Percentiles rank a stretch among this genome's conserved stretches.
These are phyloP conservation scores for Apiospora arundinis DNA, from an alignment of 2,329 filamentous ascomycete species.

Conservation along the genomic window DNA sequence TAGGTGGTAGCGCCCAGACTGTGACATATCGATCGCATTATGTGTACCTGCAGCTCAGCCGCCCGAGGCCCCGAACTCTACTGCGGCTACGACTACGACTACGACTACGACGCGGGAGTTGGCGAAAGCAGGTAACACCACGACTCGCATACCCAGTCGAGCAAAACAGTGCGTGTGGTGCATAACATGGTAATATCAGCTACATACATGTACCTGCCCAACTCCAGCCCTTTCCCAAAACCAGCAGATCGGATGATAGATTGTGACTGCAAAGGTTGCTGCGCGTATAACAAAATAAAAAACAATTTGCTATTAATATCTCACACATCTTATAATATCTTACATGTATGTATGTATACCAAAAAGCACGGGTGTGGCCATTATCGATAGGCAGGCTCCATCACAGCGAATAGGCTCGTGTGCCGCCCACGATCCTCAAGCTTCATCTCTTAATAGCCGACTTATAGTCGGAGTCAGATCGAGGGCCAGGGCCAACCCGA, in stretches of 20 bases:
- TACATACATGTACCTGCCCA: neutral
- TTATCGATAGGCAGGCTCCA: neutral
- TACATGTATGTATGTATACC: neutral
- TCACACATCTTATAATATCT: conserved; percentile 11
- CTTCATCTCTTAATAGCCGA: neutral
- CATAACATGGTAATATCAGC: conserved; percentile 3
- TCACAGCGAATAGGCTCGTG: conserved; percentile 11
- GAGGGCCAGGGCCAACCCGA: neutral
- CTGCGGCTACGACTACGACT: too few relatives aligned
- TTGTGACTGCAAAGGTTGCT: neutral
- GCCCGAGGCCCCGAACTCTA: too few relatives aligned
- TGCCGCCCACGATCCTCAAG: neutral
- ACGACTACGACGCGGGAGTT: neutral
- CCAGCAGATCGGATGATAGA: conserved; percentile 13
- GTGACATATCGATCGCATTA: too few relatives aligned
- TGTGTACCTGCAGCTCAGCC: too few relatives aligned
- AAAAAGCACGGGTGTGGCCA: conserved; percentile 2
- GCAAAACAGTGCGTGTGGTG: neutral
- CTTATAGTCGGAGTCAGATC: conserved; percentile 10
- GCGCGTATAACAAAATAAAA: neutral
- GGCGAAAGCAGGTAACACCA: neutral
- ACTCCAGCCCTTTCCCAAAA: conserved; percentile 7
- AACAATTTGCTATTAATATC: conserved; percentile 2
- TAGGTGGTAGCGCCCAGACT: too few relatives aligned
- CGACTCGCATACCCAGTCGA: conserved; percentile 10